A percentile compares a stretch with the other conserved stretches of the same genome.
Evolutionary conservation across 768 basidiomycete genomes (phyloP).

Genomic region (Scleroderma bovista): DNA sequence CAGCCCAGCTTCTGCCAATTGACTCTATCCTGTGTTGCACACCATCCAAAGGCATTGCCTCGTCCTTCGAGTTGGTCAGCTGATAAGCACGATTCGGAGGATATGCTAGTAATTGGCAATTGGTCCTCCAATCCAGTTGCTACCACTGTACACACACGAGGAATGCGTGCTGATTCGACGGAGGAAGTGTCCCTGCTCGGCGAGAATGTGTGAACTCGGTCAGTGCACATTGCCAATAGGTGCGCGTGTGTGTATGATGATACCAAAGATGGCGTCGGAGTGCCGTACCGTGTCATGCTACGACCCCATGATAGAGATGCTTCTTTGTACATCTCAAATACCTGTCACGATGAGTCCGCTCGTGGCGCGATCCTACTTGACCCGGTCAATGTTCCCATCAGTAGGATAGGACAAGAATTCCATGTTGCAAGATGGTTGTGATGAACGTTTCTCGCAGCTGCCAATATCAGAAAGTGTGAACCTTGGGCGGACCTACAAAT

Average conservation of each 20-base stretch:
- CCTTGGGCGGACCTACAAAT: slow-evolving; percentile 8
- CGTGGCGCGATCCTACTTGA: neutral
- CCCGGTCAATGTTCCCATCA: neutral
- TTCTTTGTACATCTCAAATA: neutral
- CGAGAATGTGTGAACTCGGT: too few relatives aligned
- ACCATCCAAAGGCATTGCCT: neutral
- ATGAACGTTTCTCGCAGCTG: neutral
- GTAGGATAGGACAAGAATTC: too few relatives aligned
- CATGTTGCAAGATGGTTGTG: too few relatives aligned
- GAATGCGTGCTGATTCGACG: neutral
- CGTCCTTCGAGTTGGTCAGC: neutral
- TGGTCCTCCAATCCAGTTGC: neutral
- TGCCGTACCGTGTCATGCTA: neutral
- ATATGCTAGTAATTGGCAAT: neutral
- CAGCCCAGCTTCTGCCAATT: too few relatives aligned
- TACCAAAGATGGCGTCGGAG: slow-evolving; percentile 1
- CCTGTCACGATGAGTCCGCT: neutral
- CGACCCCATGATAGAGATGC: neutral
- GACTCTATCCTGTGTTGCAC: neutral
- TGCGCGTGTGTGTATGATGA: neutral
- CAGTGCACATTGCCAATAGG: neutral
- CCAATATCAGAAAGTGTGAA: neutral
- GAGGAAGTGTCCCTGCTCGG: neutral
- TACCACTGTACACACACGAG: neutral
- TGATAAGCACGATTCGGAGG: neutral